phyloP scores from a whole-genome alignment of 192 early-diverging fungal species.

The Dispira parvispora region DNA sequence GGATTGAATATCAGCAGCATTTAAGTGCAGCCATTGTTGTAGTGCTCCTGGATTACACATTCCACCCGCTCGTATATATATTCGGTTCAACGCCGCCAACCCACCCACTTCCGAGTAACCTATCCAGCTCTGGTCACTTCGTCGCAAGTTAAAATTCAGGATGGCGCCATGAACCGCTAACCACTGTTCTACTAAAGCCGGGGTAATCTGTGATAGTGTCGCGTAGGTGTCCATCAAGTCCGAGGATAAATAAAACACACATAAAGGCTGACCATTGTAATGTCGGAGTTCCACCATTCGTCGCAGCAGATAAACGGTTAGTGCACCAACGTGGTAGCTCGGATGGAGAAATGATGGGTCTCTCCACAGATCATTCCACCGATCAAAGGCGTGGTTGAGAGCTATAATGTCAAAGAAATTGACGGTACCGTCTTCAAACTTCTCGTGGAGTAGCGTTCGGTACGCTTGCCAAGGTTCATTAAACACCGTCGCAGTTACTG shows the following conservation, averaged over 20 bases:
- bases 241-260: conserved; percentile 21
- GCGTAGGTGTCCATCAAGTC: neutral
- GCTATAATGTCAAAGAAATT: conserved; percentile 60
- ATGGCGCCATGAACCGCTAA: conserved; percentile 35
- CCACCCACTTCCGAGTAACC: conserved; percentile 47
- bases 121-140: conserved; percentile 33
- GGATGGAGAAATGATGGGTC: conserved; percentile 25
- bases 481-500: conserved; percentile 38
- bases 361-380: conserved; percentile 16
- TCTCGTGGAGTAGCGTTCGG: conserved; percentile 23
- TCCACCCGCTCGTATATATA: conserved; percentile 53
- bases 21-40: conserved; percentile 43
- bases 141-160: conserved; percentile 48
- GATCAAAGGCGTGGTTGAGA: conserved; percentile 48
- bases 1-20: conserved; percentile 28
- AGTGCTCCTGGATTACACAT: conserved; percentile 73
- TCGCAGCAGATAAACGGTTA: conserved; percentile 25
- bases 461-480: conserved; percentile 39
- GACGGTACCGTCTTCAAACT: conserved; percentile 62
- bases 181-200: neutral
- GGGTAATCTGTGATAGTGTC: neutral
- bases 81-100: conserved; percentile 42
- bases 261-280: conserved; percentile 29
- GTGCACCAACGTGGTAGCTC: conserved; percentile 26
- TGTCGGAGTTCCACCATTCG: conserved; percentile 33